Conservation (phyloP, 345 rosid species). For the Sisymbrium irio region DNA sequence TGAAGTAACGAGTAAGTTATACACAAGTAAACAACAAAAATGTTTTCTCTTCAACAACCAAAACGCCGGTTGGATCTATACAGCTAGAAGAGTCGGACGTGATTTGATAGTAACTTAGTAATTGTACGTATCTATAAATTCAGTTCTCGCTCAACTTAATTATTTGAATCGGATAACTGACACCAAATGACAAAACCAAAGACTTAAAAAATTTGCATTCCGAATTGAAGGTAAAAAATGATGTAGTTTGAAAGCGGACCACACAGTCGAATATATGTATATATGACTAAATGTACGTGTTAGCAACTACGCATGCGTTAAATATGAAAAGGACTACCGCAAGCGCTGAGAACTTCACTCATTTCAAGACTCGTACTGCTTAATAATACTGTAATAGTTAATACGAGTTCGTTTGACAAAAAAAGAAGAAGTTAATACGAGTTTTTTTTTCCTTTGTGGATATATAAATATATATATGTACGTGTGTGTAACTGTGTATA, state of each 20-base stretch:
- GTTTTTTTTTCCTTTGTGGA: too few species aligned
- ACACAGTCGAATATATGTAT: constrained; percentile 6
- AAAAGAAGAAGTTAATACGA: too few species aligned
- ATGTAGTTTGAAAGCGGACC: background rate
- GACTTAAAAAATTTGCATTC: background rate
- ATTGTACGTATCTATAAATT: too few species aligned
- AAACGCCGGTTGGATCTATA: too few species aligned
- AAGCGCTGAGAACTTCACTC: constrained; percentile 21
- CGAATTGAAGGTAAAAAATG: too few species aligned
- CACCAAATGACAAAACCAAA: background rate
- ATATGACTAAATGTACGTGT: background rate
- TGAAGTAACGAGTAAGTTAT: background rate
- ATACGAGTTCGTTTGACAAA: too few species aligned
- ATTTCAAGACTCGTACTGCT: background rate
- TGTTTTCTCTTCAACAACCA: background rate
- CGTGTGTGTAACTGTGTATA: too few species aligned
- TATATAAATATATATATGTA: too few species aligned
- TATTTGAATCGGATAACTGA: background rate
- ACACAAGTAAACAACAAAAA: background rate
- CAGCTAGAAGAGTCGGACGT: too few species aligned
- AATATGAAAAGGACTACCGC: constrained; percentile 12
- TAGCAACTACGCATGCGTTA: constrained; percentile 23
- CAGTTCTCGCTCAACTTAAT: background rate
- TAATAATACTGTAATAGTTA: too few species aligned
- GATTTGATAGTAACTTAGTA: too few species aligned